Conservation (phyloP, 768 basidiomycete genomes). For the Pleurotus cornucopiae region DNA sequence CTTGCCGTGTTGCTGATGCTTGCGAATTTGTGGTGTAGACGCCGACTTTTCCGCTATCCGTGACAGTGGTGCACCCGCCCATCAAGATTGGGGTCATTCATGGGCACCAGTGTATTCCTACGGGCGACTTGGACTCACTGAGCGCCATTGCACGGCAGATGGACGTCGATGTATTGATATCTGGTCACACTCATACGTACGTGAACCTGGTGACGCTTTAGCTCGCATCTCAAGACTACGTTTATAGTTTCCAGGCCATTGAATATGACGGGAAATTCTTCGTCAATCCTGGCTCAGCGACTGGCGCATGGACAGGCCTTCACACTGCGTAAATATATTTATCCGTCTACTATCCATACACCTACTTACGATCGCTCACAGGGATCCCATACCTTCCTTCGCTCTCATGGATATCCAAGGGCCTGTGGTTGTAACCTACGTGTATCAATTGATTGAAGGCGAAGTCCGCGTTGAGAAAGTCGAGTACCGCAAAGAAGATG, state of each 20-base stretch:
- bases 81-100: slow-evolving; percentile 91
- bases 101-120: slow-evolving; percentile 90
- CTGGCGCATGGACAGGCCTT: slow-evolving; percentile 88
- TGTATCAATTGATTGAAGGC: slow-evolving; percentile 91
- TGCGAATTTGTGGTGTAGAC: slow-evolving; percentile 31
- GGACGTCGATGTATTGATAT: slow-evolving; percentile 95
- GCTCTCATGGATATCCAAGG: slow-evolving; percentile 98
- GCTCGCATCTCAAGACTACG: not conserved
- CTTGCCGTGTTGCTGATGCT: too few relatives aligned
- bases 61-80: slow-evolving; percentile 76
- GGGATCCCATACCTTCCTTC: slow-evolving; percentile 89
- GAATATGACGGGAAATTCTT: slow-evolving; percentile 92
- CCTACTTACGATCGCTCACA: slow-evolving; percentile 20
- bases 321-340: slow-evolving; percentile 51
- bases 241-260: slow-evolving; percentile 82
- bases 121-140: slow-evolving; percentile 89
- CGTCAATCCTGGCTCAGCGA: slow-evolving; percentile 92
- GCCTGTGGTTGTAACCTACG: slow-evolving; percentile 93
- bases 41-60: slow-evolving; percentile 72
- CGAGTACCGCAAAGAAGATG: slow-evolving; percentile 42
- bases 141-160: slow-evolving; percentile 87
- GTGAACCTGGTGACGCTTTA: slow-evolving; percentile 21
- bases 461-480: slow-evolving; percentile 94
- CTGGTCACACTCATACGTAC: slow-evolving; percentile 92
- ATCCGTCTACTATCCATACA: not conserved